Evolutionary conservation across 2,329 filamentous ascomycete genomes (phyloP).

Genomic region (Cordyceps fumosorosea): DNA sequence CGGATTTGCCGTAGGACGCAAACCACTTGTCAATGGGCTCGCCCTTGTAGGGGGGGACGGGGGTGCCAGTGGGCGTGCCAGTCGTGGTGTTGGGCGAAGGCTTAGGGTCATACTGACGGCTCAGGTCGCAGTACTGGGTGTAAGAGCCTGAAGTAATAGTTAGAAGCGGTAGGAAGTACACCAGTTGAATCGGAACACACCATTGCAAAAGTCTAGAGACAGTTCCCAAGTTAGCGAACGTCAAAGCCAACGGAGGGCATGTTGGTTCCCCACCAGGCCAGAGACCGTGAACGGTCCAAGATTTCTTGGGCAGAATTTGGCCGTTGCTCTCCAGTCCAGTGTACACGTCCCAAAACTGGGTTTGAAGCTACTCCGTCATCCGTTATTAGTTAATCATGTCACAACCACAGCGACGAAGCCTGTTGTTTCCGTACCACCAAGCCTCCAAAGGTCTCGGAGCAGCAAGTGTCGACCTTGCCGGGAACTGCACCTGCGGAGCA

Average conservation of each 20-base stretch:
- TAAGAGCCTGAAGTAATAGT: slow-evolving; percentile 40
- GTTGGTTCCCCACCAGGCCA: slow-evolving; percentile 38
- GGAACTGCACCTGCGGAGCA: slow-evolving; percentile 41
- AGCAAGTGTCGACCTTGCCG: slow-evolving; percentile 52
- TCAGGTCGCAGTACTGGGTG: slow-evolving; percentile 61
- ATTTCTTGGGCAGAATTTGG: slow-evolving; percentile 50
- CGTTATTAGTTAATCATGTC: background rate
- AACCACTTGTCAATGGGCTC: slow-evolving; percentile 53
- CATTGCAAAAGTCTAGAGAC: slow-evolving; percentile 37
- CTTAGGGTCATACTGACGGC: slow-evolving; percentile 56
- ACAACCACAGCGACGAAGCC: background rate
- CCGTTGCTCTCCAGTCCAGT: slow-evolving; percentile 52
- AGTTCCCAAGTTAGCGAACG: background rate
- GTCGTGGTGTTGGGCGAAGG: slow-evolving; percentile 59
- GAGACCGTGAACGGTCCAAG: slow-evolving; percentile 55
- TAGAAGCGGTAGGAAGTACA: background rate
- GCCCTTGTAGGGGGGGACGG: slow-evolving; percentile 53
- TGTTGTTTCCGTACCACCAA: slow-evolving; percentile 35
- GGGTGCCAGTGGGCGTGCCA: slow-evolving; percentile 42
- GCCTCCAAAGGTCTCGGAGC: slow-evolving; percentile 58
- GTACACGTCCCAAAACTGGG: slow-evolving; percentile 60
- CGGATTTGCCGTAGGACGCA: slow-evolving; percentile 48
- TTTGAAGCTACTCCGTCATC: slow-evolving; percentile 35
- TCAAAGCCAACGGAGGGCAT: background rate
- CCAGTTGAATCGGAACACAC: slow-evolving; percentile 15